Evolutionary conservation across 2,329 filamentous ascomycete genomes (phyloP), one percentile per base, ranked within the genome.

Genomic region (Nemania sp.): DNA sequence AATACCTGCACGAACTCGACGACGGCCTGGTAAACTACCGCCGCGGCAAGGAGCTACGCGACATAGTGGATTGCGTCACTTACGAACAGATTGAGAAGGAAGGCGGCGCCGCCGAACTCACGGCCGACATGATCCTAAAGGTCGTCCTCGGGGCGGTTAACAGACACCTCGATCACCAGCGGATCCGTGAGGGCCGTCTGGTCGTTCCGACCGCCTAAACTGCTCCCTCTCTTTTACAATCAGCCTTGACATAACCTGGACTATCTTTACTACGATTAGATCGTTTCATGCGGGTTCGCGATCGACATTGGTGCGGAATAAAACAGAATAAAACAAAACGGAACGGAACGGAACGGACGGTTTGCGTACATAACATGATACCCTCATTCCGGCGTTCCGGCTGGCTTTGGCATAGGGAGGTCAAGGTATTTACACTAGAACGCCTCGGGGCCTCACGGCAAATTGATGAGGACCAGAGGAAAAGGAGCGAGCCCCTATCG

Each of bases 31-130:
- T 45, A 7, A 56, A 53, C 4, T 42, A 57, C 12, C 42, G 48
- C 12, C 32, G 17, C 11, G 59, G 81, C 32, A 32, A 32, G 11
- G 78, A 81, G 32, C 79, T 94, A 15, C 80, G 94, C 17, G 94
- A 98, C 76, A 97, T 98, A 71, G 92, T 97, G 15, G 94, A 98
- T 0, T 97, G 90, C 81, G 84, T 79, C 20, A 81, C 79, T 1
- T 78, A 77, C 9, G 53, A 62, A 7, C 48, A 62, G 29, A 20
- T 65, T 0, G 15, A 48, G 2, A 12, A 32, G 2, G 48, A 63
- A 45, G n/a, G 20, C 13, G 40, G 35, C 3, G n/a, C 12, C n/a
- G 4, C 35, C 12, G 34, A 49, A 5, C 51, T 65, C 17, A 62
- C 62, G 5, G 56, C 53, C 20, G 63, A 65, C 17, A 45, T 53